Evolutionary conservation across 2,329 filamentous ascomycete genomes (phyloP), one percentile per base, ranked within the genome.

Genomic region (Colletotrichum chlorophyti): DNA sequence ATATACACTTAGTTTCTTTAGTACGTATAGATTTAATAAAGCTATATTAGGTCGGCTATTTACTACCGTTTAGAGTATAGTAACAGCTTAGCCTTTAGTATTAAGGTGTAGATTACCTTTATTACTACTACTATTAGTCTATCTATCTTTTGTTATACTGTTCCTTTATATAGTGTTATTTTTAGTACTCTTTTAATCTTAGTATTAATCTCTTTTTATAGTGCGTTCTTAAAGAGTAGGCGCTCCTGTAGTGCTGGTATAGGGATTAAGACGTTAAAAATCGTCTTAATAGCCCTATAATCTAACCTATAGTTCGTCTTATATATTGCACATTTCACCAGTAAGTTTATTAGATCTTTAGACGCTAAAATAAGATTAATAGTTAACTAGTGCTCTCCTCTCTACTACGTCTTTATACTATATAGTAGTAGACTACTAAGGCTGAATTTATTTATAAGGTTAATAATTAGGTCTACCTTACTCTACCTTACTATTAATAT

Each of bases 341-440:
- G 48, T 14, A 37, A 38, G 6, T 59, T 48, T 2, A 55, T 61
- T n/a, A 70, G 41, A 23, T 66, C 65, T 5, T 66, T 50, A 8
- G 62, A 64, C 2, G 40, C 62, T 3, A 70, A 63, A 10, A 66
- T 60, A 10, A 71, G 45, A 53, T 71, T 60, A 32, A 72, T 68
- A 4, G 61, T 71, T 4, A 60, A 62, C 27, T 64, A 50, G 9
- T 42, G 24, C 6, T 63, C 60, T 14, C 64, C 47, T 10, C 64
- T 57, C 15, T 72, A 49, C 71, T 62, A 74, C 61, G 65, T 75
- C 58, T 74, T 75, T 26, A 66, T 74, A 1, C 69, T 70, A 58
- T 66, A 47, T 35, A 65, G 70, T 3, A 75, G 69, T 26, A 76
- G 57, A 63, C 71, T 74, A 19, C 53, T 53, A 3, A 76, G 67